Evolutionary conservation across 2,329 filamentous ascomycete species (phyloP).

Genomic region (Fusarium sarcochroum): DNA sequence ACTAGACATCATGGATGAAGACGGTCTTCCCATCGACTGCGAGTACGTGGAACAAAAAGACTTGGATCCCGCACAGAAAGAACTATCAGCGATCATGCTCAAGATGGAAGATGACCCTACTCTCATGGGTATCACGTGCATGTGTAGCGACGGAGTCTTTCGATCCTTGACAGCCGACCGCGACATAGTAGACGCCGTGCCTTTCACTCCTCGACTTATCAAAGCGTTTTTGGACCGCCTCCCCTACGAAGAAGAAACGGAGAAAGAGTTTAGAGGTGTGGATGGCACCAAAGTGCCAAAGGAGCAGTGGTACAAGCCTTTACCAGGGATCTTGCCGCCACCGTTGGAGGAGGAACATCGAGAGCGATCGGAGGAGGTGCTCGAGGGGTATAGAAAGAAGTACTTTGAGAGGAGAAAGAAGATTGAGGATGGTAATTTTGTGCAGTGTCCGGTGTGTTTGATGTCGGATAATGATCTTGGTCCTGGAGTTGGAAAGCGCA

Average conservation of each 20-base stretch:
- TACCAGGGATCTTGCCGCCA: background rate
- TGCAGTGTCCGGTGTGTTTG: background rate
- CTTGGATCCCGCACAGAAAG: background rate
- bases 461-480: constrained; percentile 16
- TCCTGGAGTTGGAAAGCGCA: background rate
- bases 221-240: constrained; percentile 35
- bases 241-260: constrained; percentile 14
- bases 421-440: background rate
- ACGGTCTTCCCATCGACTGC: background rate
- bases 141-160: constrained; percentile 38
- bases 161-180: constrained; percentile 35
- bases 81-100: background rate
- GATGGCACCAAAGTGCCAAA: constrained; percentile 51
- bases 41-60: constrained; percentile 11
- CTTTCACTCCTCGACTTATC: constrained; percentile 19
- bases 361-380: background rate
- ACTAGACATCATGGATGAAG: background rate
- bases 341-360: constrained; percentile 7
- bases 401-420: background rate
- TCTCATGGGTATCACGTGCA: constrained; percentile 11
- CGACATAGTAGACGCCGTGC: constrained; percentile 30
- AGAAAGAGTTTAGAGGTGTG: constrained; percentile 21
- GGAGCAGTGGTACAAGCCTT: constrained; percentile 12
- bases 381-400: constrained; percentile 1
- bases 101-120: background rate